A percentile compares a stretch with the other conserved stretches of the same genome.
These are phyloP conservation scores for Ogataea zsoltii DNA, from an alignment of 805 yeast genomes.

Conservation along the genomic window DNA sequence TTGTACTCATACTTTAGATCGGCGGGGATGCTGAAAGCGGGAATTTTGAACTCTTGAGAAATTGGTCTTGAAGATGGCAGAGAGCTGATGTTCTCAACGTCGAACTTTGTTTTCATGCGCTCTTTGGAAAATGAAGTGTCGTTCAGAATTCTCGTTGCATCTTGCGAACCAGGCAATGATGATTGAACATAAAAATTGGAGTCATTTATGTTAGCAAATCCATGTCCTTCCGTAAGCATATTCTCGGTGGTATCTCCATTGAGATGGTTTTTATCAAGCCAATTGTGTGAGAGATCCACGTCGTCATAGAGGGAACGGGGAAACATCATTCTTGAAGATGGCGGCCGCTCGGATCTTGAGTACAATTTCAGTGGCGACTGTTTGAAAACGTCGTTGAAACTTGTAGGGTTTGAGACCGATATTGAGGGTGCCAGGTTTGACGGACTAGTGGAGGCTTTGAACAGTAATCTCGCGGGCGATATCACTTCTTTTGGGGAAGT, in stretches of 20 bases:
- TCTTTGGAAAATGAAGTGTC: conserved; percentile 17
- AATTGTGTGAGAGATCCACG: conserved; percentile 13
- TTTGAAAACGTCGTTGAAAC: conserved; percentile 14
- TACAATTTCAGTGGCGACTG: conserved; percentile 18
- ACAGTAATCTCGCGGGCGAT: conserved; percentile 19
- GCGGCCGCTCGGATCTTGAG: conserved; percentile 13
- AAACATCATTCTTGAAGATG: conserved; percentile 14
- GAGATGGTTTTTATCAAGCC: conserved; percentile 14
- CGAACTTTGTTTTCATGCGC: conserved; percentile 9
- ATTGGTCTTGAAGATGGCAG: conserved; percentile 19
- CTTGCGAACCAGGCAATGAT: conserved; percentile 22
- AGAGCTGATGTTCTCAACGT: conserved; percentile 18
- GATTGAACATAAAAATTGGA: conserved; percentile 19
- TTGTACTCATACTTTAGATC: conserved; percentile 15
- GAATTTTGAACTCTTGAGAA: conserved; percentile 17
- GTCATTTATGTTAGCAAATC: conserved; percentile 16
- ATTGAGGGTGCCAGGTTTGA: conserved; percentile 9
- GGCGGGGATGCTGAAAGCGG: conserved; percentile 19
- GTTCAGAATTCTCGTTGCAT: conserved; percentile 14
- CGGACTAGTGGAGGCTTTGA: conserved; percentile 13
- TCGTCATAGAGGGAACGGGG: conserved; percentile 19
- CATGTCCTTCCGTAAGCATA: conserved; percentile 16
- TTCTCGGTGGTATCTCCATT: conserved; percentile 20
- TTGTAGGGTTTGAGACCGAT: conserved; percentile 10
- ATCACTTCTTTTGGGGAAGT: conserved; percentile 19